A percentile compares a stretch with the other conserved stretches of the same genome.
These are phyloP conservation scores for Suillus placidus DNA, from an alignment of 768 basidiomycete genomes.

Conservation along the genomic window DNA sequence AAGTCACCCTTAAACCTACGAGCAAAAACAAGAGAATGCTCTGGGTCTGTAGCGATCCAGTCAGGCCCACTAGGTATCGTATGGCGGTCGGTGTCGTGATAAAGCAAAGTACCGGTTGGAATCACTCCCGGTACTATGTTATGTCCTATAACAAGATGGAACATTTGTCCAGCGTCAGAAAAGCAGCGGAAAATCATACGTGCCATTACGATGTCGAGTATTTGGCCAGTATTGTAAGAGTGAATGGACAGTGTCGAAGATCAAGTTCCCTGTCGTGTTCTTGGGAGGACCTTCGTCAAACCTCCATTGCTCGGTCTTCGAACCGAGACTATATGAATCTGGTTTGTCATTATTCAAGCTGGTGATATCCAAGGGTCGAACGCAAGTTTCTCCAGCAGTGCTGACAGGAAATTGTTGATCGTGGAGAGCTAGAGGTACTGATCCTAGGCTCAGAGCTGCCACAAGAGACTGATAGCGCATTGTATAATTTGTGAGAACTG, in stretches of 20 bases:
- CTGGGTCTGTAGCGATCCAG: constrained; percentile 40
- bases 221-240: constrained; percentile 44
- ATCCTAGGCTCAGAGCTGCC: background rate
- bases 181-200: background rate
- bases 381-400: background rate
- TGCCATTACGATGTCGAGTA: constrained; percentile 39
- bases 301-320: constrained; percentile 18
- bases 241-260: constrained; percentile 38
- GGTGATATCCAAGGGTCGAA: background rate
- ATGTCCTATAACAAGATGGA: constrained; percentile 24
- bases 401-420: background rate
- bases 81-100: constrained; percentile 29
- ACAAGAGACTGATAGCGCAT: background rate
- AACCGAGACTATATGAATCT: background rate
- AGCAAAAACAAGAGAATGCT: constrained; percentile 42
- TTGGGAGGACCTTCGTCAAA: constrained; percentile 23
- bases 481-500: background rate
- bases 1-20: constrained; percentile 21
- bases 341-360: background rate
- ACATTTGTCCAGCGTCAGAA: no score
- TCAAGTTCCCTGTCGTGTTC: constrained; percentile 34
- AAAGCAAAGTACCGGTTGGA: constrained; percentile 39
- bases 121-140: constrained; percentile 36
- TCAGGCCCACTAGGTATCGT: constrained; percentile 32
- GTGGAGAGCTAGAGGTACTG: background rate